These are phyloP conservation scores for Candida sakaeoensis DNA, from an alignment of 805 yeast genomes.

Conservation along the genomic window DNA sequence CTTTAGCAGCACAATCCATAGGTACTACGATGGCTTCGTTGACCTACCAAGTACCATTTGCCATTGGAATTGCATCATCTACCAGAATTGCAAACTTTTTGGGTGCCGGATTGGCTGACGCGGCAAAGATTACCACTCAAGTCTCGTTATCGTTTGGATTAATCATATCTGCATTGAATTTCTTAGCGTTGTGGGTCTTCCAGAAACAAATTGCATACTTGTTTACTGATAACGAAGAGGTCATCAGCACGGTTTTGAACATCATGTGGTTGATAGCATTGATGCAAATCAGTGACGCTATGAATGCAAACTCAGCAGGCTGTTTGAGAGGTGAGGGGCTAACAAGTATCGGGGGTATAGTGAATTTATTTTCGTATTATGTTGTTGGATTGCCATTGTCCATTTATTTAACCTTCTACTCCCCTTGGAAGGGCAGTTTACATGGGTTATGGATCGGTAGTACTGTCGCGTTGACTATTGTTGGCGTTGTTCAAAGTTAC, in stretches of 20 bases:
- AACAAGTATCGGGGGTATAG: slow-evolving; percentile 59
- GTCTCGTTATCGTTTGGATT: slow-evolving; percentile 38
- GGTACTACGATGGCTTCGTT: slow-evolving; percentile 49
- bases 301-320: slow-evolving; percentile 72
- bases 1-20: slow-evolving; percentile 49
- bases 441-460: slow-evolving; percentile 66
- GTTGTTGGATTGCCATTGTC: slow-evolving; percentile 62
- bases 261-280: slow-evolving; percentile 62
- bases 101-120: slow-evolving; percentile 41
- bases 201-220: slow-evolving; percentile 33
- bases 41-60: slow-evolving; percentile 56
- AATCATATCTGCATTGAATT: slow-evolving; percentile 30
- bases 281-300: slow-evolving; percentile 68
- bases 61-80: slow-evolving; percentile 55
- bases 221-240: slow-evolving; percentile 60
- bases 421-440: slow-evolving; percentile 43
- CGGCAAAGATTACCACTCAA: slow-evolving; percentile 34
- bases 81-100: slow-evolving; percentile 56
- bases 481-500: slow-evolving; percentile 44
- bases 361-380: slow-evolving; percentile 56
- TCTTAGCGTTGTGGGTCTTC: slow-evolving; percentile 27
- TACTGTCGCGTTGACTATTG: slow-evolving; percentile 48
- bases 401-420: slow-evolving; percentile 48
- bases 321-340: slow-evolving; percentile 76
- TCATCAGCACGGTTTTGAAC: slow-evolving; percentile 45